Evolutionary conservation across 768 basidiomycete species (phyloP).

Genomic region (Xerocomellus dryophilus): DNA sequence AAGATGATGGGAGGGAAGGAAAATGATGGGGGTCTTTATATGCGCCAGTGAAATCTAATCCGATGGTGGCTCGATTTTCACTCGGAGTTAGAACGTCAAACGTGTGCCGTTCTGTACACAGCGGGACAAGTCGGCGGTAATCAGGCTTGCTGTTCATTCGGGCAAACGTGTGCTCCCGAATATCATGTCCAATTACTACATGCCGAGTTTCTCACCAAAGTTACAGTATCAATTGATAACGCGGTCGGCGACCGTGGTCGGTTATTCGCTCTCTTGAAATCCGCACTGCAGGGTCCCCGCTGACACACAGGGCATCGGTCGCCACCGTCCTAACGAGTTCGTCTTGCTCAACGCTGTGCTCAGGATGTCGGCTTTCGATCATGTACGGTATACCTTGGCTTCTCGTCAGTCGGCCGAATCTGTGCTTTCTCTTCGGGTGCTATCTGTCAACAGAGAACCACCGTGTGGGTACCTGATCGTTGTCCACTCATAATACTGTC

Average conservation of each 20-base stretch:
- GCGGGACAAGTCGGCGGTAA: constrained; percentile 12
- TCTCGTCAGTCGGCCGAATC: not conserved
- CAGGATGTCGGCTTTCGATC: not conserved
- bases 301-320: constrained; percentile 1
- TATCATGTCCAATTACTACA: not conserved
- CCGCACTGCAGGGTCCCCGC: not conserved
- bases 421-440: not conserved
- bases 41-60: constrained; percentile 23
- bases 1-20: not conserved
- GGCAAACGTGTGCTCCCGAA: constrained; percentile 13
- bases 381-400: not conserved
- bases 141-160: not conserved
- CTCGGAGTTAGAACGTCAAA: constrained; percentile 27
- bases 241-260: not conserved
- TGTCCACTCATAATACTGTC: not conserved
- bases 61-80: constrained; percentile 16
- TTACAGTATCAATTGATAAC: not conserved
- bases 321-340: not conserved
- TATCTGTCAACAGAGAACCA: not conserved
- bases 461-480: not conserved
- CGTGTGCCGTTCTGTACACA: constrained; percentile 4
- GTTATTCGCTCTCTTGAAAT: not conserved
- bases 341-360: constrained; percentile 4
- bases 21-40: constrained; percentile 25
- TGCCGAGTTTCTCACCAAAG: not conserved